Evolutionary conservation across 192 early-diverging fungal species (phyloP).

Genomic region (Coemansia sp.): DNA sequence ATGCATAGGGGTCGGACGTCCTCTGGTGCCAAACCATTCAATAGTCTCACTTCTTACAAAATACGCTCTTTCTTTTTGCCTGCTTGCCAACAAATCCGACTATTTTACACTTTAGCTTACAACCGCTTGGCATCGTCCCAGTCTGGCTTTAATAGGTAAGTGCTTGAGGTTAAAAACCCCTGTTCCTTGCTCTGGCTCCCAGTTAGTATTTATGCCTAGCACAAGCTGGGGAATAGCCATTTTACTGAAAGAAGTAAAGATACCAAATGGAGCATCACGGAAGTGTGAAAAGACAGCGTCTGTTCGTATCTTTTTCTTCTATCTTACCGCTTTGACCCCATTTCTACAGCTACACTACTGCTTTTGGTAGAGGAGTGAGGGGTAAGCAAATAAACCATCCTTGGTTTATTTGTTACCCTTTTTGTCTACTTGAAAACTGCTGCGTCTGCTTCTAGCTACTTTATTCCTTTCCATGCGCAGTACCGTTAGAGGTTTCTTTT

Average conservation of each 20-base stretch:
- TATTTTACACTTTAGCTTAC: not conserved
- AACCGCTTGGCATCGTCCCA: not conserved
- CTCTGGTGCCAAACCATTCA: slow-evolving; percentile 5
- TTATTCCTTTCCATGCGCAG: not conserved
- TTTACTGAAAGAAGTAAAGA: slow-evolving; percentile 4
- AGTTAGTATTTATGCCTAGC: not conserved
- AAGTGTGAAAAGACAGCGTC: not conserved
- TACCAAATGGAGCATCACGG: not conserved
- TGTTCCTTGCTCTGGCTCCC: not conserved
- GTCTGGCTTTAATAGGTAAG: not conserved
- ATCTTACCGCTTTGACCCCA: not conserved
- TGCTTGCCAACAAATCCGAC: not conserved
- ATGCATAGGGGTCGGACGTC: slow-evolving; percentile 5
- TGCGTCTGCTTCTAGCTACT: not conserved
- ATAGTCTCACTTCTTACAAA: slow-evolving; percentile 6
- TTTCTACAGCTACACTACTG: not conserved
- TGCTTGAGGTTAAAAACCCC: not conserved
- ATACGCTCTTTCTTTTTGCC: not conserved
- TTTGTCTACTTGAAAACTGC: not conserved
- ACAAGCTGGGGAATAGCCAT: not conserved
- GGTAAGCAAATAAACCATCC: not conserved
- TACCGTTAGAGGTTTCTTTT: not conserved
- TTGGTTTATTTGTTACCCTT: slow-evolving; percentile 2
- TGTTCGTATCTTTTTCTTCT: not conserved
- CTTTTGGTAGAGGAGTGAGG: not conserved